Conservation (phyloP, 352 stramenopile genomes). For the Globisporangium abappressorium region DNA sequence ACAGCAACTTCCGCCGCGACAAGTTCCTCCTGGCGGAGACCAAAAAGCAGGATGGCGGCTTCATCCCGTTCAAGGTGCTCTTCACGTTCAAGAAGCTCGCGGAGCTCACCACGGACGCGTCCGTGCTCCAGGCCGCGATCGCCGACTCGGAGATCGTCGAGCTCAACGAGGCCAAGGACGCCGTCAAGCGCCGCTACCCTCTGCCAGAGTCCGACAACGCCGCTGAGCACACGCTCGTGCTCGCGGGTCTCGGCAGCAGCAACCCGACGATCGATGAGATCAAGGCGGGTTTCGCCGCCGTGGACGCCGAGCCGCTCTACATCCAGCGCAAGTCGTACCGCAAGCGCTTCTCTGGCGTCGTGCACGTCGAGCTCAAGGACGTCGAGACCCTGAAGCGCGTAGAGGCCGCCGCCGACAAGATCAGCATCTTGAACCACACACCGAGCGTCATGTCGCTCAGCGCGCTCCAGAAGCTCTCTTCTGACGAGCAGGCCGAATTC, state of each 20-base stretch:
- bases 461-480: constrained; percentile 60
- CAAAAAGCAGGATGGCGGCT: constrained; percentile 80
- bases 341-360: constrained; percentile 70
- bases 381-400: constrained; percentile 51
- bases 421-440: constrained; percentile 58
- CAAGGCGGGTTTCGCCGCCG: constrained; percentile 52
- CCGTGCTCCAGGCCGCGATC: constrained; percentile 67
- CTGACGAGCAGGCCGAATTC: constrained; percentile 77
- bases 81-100: constrained; percentile 92
- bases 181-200: constrained; percentile 70
- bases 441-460: constrained; percentile 50
- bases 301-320: constrained; percentile 65
- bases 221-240: constrained; percentile 60
- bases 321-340: constrained; percentile 72
- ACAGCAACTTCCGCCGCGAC: constrained; percentile 91
- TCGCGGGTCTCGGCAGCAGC: constrained; percentile 57
- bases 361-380: constrained; percentile 74
- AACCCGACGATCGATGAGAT: constrained; percentile 80
- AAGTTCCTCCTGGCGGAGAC: constrained; percentile 86
- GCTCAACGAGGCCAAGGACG: constrained; percentile 75
- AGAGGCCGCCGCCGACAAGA: constrained; percentile 40
- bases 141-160: constrained; percentile 74
- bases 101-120: constrained; percentile 71
- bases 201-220: constrained; percentile 65
- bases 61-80: constrained; percentile 82